Conservation (phyloP, 2,329 filamentous ascomycete genomes). For the Thermoascus crustaceus region DNA sequence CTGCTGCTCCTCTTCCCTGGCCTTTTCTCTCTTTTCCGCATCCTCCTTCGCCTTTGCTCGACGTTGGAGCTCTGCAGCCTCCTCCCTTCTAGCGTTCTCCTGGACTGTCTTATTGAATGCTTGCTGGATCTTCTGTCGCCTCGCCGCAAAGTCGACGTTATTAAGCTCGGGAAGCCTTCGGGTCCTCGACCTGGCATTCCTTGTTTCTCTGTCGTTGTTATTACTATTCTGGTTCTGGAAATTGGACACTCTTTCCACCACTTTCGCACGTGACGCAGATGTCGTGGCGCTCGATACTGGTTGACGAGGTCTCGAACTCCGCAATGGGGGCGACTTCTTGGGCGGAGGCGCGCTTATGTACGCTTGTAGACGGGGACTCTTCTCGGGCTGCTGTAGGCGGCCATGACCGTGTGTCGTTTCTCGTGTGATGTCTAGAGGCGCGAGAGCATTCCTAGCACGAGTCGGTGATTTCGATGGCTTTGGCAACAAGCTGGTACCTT, state of each 20-base stretch:
- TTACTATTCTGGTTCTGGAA: conserved; percentile 31
- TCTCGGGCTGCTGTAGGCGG: conserved; percentile 36
- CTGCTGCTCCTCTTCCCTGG: conserved; percentile 16
- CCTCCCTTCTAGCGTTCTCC: conserved; percentile 54
- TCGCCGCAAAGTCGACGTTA: conserved; percentile 75
- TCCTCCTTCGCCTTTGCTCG: conserved; percentile 35
- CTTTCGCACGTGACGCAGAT: conserved; percentile 60
- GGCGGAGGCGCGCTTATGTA: conserved; percentile 63
- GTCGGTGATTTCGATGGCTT: conserved; percentile 28
- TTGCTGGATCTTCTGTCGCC: conserved; percentile 72
- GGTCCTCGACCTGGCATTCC: conserved; percentile 26
- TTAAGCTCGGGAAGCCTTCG: conserved; percentile 54
- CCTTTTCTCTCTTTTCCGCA: conserved; percentile 38
- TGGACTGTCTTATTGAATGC: conserved; percentile 79
- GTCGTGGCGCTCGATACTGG: conserved; percentile 68
- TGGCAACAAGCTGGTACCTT: conserved; percentile 33
- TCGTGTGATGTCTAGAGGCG: conserved; percentile 24
- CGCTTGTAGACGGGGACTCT: conserved; percentile 57
- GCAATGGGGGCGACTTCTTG: conserved; percentile 67
- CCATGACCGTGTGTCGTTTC: conserved; percentile 23
- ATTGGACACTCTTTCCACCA: conserved; percentile 48
- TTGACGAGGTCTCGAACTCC: conserved; percentile 74
- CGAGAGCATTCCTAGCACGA: conserved; percentile 19
- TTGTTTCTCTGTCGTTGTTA: conserved; percentile 23
- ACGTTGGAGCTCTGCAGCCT: conserved; percentile 44